Evolutionary conservation across 345 rosid genomes (phyloP), one percentile per base, ranked within the genome.

Genomic region (Melastoma malabathricum): DNA sequence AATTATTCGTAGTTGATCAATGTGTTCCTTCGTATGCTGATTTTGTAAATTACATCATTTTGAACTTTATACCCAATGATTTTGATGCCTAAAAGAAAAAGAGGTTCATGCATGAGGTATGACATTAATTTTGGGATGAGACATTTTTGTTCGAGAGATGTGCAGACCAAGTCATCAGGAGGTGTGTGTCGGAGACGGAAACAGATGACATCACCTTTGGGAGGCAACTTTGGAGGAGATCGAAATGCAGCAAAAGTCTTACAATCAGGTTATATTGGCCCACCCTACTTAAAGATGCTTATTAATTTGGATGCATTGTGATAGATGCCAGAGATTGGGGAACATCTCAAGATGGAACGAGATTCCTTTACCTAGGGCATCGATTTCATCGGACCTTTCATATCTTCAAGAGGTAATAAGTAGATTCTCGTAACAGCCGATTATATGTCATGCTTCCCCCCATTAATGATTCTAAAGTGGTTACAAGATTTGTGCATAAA

Each of bases 141-240:
- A 49, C 63, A 10, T 43, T 13, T 5, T 15, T 59, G 15, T 59
- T 51, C 31, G 51, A 51, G 14, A 4, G 0, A 9, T 51, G 22
- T 31, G 2, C 25, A 9, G 0, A 60, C 31, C 15, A 46, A 3
- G 16, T 54, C 1, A 46, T 46, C 0, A 8, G 15, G 3, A 13
- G 25, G 25, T 22, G 25, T 2, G 4, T 22, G 25, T 4, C 25
- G 2, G 25, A 22, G 2, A 4, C 25, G 4, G 25, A 22, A 22
- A 22, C 25, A 22, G n/a, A 22, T 22, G 25, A 22, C 25, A 22
- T 22, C n/a, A n/a, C n/a, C n/a, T n/a, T n/a, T n/a, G n/a, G n/a
- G n/a, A n/a, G n/a, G n/a, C n/a, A n/a, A n/a, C n/a, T n/a, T n/a
- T n/a, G n/a, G n/a, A n/a, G n/a, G n/a, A n/a, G n/a, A n/a, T n/a